Evolutionary conservation across 2,329 filamentous ascomycete genomes (phyloP), one percentile per base, ranked within the genome.

Genomic region (Aspergillus glaucus): DNA sequence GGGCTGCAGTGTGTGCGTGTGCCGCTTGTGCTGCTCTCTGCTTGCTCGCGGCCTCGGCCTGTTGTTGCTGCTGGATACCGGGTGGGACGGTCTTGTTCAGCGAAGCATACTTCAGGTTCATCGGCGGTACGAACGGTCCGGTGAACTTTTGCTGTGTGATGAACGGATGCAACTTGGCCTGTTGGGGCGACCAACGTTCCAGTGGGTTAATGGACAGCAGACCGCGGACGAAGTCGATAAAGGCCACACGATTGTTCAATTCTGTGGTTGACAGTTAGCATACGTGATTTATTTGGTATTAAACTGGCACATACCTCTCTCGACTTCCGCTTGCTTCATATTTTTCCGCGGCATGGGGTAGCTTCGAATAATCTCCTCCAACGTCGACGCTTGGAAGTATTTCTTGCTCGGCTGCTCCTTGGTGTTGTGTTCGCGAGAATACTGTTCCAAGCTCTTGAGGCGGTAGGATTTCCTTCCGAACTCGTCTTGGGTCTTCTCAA

Each of bases 351-450:
- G 93, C 92, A 98, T 96, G 5, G 93, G 87, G 65, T 98, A 98
- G 48, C 88, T 90, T 66, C 94, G 89, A 73, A 98, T 97, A 55
- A 98, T 98, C 57, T 98, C 93, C 3, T 92, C 92, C 46, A 98
- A 74, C 1, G 90, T 95, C 37, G 84, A 96, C 32, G 91, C 90
- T 61, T 92, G 88, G 74, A 98, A 98, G 70, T 98, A 98, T 72
- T 97, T 97, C 77, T 98, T 98, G 81, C 93, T 98, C 19, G 93
- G 93, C 68, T 97, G 93, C 70, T 98, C 93, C 68, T 98, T 98
- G 32, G 90, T 93, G 50, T 87, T 87, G 66, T 95, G 93, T 66
- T 98, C 93, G 49, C 92, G 79, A 14, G 93, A 92, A 68, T 97
- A 98, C 67, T 96, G 90, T 65, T 98, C 93, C 88, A 98, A 94